Evolutionary conservation across 495 filamentous ascomycete species (phyloP), one percentile per base, ranked within the genome.

Genomic region (Cercophora newfieldiana): DNA sequence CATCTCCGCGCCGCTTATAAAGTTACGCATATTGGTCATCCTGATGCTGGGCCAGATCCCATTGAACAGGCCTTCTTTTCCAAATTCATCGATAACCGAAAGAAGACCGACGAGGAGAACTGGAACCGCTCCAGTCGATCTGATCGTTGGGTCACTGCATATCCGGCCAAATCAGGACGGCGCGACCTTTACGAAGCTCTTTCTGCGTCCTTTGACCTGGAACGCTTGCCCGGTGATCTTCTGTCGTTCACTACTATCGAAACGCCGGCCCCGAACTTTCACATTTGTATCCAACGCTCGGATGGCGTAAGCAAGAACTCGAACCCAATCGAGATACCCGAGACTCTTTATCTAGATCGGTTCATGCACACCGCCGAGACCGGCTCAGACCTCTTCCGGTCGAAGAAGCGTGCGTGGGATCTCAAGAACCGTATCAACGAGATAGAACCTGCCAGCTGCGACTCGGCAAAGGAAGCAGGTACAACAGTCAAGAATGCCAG

Each of bases 1-100:
- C 91, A 94, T 47, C 82, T 97, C n/a, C 88, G 92, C 72, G 92
- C 91, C 67, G 94, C 93, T 3, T 93, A 97, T 71, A 88, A 86
- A 67, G 84, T 92, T 37, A 78, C 80, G 6, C 77, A 78, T 1
- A 77, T 88, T 61, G 87, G 86, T 28, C 64, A 67, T 16, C 26
- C 67, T 7, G 74, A 82, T 12, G 83, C 87, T 48, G 89, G 7
- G 31, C 78, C 44, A 7, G 96, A 98, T 74, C 81, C 83, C 53
- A 86, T 97, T 50, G 90, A 92, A 76, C 76, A 89, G 77, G 80
- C 81, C 0, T 84, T 86, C 66, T 85, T 79, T 59, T 80, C 78
- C 8, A 80, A 74, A 0, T 78, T 78, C 16, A 75, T 82, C 18
- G 80, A 82, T 55, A 80, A 75, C 54, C 78, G 78, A 21, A 80